Conservation (phyloP, 257 asterid species). For the Capsicum baccatum region DNA sequence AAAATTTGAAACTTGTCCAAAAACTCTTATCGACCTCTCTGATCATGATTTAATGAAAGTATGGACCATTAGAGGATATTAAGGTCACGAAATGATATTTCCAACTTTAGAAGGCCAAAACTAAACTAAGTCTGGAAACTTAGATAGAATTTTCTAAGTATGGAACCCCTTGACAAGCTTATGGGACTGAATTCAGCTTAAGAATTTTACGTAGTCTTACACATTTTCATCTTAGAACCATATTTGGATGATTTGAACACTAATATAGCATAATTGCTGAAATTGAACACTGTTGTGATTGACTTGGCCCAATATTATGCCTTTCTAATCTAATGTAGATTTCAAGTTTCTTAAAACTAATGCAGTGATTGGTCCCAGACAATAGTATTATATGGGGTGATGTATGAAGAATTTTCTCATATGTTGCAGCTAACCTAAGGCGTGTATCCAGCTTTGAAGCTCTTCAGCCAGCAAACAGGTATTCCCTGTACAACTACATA, state of each 20-base stretch:
- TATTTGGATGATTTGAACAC: not conserved
- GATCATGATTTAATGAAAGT: no score
- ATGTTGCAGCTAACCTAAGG: slow-evolving; percentile 70
- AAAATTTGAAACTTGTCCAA: no score
- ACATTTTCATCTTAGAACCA: not conserved
- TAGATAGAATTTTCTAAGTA: no score
- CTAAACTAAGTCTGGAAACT: no score
- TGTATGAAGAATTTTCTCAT: slow-evolving; percentile 12
- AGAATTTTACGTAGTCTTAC: not conserved
- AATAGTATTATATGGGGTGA: slow-evolving; percentile 24
- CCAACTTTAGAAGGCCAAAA: no score
- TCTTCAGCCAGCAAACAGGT: slow-evolving; percentile 78
- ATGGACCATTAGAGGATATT: no score
- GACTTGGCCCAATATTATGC: not conserved
- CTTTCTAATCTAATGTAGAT: not conserved
- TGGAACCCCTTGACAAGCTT: no score
- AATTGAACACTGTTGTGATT: not conserved
- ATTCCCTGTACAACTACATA: not conserved
- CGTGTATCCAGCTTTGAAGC: slow-evolving; percentile 93
- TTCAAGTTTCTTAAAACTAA: slow-evolving; percentile 10
- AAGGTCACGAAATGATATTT: no score
- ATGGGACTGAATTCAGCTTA: no score
- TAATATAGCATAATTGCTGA: not conserved
- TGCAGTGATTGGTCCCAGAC: not conserved
- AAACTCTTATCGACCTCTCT: no score